Base-by-base conservation (phyloP, 441 rosid genomes). In the Melastoma candidum region DNA sequence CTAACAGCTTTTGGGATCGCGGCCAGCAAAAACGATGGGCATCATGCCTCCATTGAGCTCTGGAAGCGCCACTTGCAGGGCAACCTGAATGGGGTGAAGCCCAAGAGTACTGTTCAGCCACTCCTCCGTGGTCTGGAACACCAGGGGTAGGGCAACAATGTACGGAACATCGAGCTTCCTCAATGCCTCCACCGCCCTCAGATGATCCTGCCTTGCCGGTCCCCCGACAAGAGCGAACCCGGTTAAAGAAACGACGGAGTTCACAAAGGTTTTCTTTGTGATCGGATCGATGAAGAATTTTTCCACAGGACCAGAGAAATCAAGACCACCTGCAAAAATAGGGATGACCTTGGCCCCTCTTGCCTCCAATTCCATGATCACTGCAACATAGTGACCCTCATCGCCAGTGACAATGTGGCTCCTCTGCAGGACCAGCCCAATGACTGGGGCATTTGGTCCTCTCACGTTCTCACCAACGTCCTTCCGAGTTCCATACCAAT, bases 31-130 rank as follows among this genome's bases (percentile, higher is more conserved):
- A 60, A 93, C 99, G 47, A 93, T 93, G 25, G 96, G 99, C 67
- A 89, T 96, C 99, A 93, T 89, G 44, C 93, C 99, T 44, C 99
- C 99, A 70, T 89, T 97, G 41, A 93, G 83, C 79, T 93, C 97
- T 1, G 99, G 99, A 26, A 93, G 90, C 56, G 99, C 97, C 64
- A 93, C 99, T 69, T 93, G 97, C 53, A 93, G 66, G 66, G 99
- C 97, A n/a, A 93, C 99, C 77, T 93, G 97, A 69, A 93, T 93
- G 1, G 97, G 99, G 69, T 93, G 99, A 32, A 93, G 71, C 17
- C 99, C 99, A 71, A 93, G 71, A 51, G 97, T 84, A 51, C 99
- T 93, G 60, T 93, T 83, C 14, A 93, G 59, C 99, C 99, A 93
- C 67, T 93, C 99, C 69, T 86, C 99, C 2, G 96, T 93, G 46